phyloP scores from a whole-genome alignment of 2,329 filamentous ascomycete species.

The Cladophialophora immunda region DNA sequence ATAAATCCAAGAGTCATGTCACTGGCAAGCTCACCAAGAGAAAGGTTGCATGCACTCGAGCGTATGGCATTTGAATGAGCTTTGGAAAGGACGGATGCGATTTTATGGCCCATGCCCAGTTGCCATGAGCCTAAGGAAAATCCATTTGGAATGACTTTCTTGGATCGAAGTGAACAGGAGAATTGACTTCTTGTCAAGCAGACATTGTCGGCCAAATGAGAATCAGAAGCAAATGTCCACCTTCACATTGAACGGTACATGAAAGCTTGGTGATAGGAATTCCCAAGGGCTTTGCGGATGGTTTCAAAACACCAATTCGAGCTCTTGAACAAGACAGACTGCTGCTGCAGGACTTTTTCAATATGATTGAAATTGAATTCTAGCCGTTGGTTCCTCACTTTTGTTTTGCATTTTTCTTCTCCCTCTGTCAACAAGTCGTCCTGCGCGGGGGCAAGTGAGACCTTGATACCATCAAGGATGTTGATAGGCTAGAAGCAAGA shows the following conservation, averaged over 20 bases:
- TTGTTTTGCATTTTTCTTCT: not conserved
- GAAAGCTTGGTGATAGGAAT: not conserved
- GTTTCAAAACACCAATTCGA: not conserved
- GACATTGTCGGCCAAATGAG: not conserved
- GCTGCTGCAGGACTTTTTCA: not conserved
- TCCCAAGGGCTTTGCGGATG: not conserved
- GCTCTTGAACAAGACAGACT: slow-evolving; percentile 1
- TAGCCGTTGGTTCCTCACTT: not conserved
- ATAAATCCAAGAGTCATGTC: not conserved
- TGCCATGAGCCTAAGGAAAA: not conserved
- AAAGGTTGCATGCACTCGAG: not conserved
- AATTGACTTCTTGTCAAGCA: not conserved
- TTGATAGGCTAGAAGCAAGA: slow-evolving; percentile 7
- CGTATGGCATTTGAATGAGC: not conserved
- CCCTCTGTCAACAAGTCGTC: not conserved
- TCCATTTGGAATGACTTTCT: not conserved
- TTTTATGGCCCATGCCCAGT: not conserved
- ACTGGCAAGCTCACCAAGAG: not conserved
- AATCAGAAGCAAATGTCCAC: not conserved
- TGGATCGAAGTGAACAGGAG: not conserved
- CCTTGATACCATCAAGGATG: not conserved
- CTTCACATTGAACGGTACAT: not conserved
- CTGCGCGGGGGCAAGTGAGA: not conserved
- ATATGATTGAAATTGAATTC: slow-evolving; percentile 7
- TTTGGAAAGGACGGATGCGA: not conserved